A percentile compares a stretch with the other conserved stretches of the same genome.
Conservation (phyloP, 768 basidiomycete genomes). For the Trametes sanguinea region DNA sequence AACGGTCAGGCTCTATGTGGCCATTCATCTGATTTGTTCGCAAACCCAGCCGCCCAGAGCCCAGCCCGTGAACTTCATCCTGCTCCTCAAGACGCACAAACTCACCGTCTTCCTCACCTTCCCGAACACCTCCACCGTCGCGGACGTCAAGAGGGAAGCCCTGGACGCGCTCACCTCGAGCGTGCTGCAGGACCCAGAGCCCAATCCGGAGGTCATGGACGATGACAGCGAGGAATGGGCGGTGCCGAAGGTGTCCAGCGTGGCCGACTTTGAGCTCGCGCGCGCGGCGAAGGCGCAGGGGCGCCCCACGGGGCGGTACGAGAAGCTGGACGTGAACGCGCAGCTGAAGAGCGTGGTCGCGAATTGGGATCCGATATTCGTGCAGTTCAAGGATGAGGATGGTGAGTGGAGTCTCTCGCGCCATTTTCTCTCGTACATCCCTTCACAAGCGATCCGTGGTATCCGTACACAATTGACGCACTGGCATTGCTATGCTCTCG, state of each 20-base stretch:
- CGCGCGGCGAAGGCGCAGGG: conserved; percentile 54
- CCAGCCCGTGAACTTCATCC: conserved; percentile 63
- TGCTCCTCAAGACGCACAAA: conserved; percentile 75
- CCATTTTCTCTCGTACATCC: conserved; percentile 1
- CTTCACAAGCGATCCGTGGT: not conserved
- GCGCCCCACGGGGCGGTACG: conserved; percentile 50
- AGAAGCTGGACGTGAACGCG: conserved; percentile 48
- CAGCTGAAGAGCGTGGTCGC: conserved; percentile 52
- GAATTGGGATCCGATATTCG: conserved; percentile 69
- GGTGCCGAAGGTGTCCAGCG: conserved; percentile 39
- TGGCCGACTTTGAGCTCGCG: conserved; percentile 66
- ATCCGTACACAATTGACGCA: not conserved
- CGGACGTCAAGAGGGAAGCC: conserved; percentile 61
- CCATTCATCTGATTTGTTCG: not conserved
- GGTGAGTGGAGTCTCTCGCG: conserved; percentile 46
- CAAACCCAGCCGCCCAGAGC: conserved; percentile 47
- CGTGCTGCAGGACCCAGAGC: conserved; percentile 36
- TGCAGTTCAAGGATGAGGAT: conserved; percentile 64
- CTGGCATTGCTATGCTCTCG: not conserved
- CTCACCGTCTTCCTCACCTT: conserved; percentile 63
- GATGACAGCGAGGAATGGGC: conserved; percentile 32
- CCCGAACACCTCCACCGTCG: conserved; percentile 54
- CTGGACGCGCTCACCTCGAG: conserved; percentile 59
- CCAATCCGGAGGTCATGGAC: conserved; percentile 21
- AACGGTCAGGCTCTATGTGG: no score